These are phyloP conservation scores for Daphne laureola DNA, from an alignment of 441 rosid species.

Conservation along the genomic window DNA sequence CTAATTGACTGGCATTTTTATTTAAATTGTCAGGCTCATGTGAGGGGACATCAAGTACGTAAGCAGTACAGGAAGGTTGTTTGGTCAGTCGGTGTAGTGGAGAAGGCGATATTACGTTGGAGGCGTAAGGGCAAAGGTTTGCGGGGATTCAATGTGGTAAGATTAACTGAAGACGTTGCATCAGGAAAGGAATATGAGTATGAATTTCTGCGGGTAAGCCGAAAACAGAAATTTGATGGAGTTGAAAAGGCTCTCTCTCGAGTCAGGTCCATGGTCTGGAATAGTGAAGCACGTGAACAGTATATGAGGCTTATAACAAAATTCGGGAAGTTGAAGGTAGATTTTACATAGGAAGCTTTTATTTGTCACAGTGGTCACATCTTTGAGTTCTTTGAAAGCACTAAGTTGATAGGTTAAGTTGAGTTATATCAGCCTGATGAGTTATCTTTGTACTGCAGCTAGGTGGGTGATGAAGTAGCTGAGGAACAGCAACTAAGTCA, in stretches of 20 bases:
- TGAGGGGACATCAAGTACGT: constrained; percentile 81
- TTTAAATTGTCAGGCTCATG: constrained; percentile 52
- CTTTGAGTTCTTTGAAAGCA: too few relatives aligned
- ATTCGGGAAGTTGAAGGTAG: constrained; percentile 32
- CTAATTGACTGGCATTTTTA: constrained; percentile 7
- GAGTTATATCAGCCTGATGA: too few relatives aligned
- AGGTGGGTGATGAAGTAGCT: too few relatives aligned
- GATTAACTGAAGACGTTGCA: constrained; percentile 12
- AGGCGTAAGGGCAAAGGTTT: constrained; percentile 77
- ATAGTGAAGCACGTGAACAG: constrained; percentile 55
- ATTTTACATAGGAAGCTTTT: background rate
- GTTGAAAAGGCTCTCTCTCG: constrained; percentile 52
- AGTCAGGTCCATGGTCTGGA: constrained; percentile 50
- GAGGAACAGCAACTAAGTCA: too few relatives aligned
- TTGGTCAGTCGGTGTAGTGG: constrained; percentile 85
- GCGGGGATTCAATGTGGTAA: constrained; percentile 54
- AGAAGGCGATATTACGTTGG: constrained; percentile 84
- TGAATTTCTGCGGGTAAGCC: constrained; percentile 56
- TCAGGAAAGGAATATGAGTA: constrained; percentile 49
- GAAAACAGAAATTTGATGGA: constrained; percentile 59
- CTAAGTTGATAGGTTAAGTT: too few relatives aligned
- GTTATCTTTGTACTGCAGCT: too few relatives aligned
- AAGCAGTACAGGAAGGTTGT: constrained; percentile 64
- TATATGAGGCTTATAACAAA: constrained; percentile 48
- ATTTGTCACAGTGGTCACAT: too few relatives aligned